A percentile compares a stretch with the other conserved stretches of the same genome.
Evolutionary conservation across 768 basidiomycete genomes (phyloP).

Genomic region (Collybia mongolica): DNA sequence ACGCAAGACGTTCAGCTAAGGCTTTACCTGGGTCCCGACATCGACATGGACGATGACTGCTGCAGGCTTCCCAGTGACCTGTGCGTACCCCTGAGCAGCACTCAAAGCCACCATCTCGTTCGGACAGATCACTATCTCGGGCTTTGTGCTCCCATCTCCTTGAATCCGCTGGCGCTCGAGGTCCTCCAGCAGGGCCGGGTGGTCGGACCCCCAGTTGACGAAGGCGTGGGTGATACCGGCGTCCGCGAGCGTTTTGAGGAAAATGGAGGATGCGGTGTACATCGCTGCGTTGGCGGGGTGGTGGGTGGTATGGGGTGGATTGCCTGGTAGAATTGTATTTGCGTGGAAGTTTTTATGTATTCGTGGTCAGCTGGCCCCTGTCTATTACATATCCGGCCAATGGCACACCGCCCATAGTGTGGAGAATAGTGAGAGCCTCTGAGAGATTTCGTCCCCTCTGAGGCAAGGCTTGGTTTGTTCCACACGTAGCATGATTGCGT

Average conservation of each 20-base stretch:
- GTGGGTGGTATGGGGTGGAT: neutral
- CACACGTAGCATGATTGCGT: too few species aligned
- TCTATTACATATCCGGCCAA: too few species aligned
- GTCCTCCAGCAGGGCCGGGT: slow-evolving; percentile 70
- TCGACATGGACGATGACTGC: slow-evolving; percentile 77
- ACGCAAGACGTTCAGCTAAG: neutral
- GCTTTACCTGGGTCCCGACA: slow-evolving; percentile 62
- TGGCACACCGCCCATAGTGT: too few species aligned
- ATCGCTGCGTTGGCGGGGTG: slow-evolving; percentile 20
- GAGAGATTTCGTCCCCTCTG: too few species aligned
- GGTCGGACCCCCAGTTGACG: slow-evolving; percentile 79
- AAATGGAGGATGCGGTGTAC: slow-evolving; percentile 61
- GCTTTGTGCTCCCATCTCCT: slow-evolving; percentile 32
- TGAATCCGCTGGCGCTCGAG: slow-evolving; percentile 52
- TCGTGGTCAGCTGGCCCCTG: too few species aligned
- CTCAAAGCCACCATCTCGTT: slow-evolving; percentile 78
- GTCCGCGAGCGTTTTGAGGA: slow-evolving; percentile 51
- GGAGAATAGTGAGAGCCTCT: too few species aligned
- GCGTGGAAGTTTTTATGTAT: too few species aligned
- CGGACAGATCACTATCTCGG: slow-evolving; percentile 65
- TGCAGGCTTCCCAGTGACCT: slow-evolving; percentile 63
- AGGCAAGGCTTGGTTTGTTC: too few species aligned
- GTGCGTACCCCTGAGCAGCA: slow-evolving; percentile 70
- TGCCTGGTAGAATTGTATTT: too few species aligned
- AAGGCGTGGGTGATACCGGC: slow-evolving; percentile 68